phyloP scores from a whole-genome alignment of 441 rosid species.

The Adansonia grandidieri region DNA sequence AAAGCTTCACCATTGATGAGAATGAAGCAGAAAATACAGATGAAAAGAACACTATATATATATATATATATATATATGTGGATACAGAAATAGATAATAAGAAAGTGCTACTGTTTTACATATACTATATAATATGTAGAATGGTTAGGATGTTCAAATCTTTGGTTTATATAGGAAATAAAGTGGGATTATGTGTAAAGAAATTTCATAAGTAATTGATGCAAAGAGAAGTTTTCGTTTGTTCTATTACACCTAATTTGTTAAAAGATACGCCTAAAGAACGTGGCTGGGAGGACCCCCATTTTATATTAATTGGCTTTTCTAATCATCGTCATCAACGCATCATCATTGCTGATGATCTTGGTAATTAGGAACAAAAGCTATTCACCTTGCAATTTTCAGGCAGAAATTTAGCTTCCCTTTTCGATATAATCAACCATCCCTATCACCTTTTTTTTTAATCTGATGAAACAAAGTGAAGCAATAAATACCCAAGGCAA shows the following conservation, averaged over 20 bases:
- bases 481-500: background rate
- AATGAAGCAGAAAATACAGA: background rate
- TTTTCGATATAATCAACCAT: constrained; percentile 3
- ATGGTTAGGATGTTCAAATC: constrained; percentile 19
- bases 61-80: background rate
- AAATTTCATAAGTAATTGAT: constrained; percentile 18
- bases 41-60: background rate
- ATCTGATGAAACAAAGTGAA: background rate
- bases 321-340: constrained; percentile 10
- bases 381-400: constrained; percentile 3
- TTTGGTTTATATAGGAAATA: constrained; percentile 24
- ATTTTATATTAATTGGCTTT: constrained; percentile 7
- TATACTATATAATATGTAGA: background rate
- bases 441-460: background rate
- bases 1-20: background rate
- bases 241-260: constrained; percentile 21
- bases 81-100: too few relatives aligned
- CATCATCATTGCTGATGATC: constrained; percentile 19
- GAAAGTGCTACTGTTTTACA: too few relatives aligned
- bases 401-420: background rate
- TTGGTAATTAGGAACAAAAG: background rate
- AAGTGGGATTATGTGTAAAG: background rate
- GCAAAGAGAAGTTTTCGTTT: constrained; percentile 15
- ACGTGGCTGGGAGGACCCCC: constrained; percentile 18
- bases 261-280: constrained; percentile 20